phyloP scores from a whole-genome alignment of 2,329 filamentous ascomycete species.

The Juglanconis juglandina region DNA sequence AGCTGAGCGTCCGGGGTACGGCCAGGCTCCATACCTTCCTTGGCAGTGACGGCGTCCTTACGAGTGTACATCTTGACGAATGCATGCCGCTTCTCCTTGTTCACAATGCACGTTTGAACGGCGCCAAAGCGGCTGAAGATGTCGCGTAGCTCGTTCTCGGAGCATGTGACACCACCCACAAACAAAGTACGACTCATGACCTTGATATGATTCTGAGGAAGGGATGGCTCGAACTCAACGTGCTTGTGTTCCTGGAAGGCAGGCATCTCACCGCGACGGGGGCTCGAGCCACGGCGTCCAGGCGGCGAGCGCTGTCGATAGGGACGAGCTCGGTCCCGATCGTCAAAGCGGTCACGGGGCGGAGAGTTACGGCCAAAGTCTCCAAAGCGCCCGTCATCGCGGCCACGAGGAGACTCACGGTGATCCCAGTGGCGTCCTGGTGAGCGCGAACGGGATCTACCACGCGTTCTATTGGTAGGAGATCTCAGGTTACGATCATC shows the following conservation, averaged over 20 bases:
- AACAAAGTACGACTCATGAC: slow-evolving; percentile 94
- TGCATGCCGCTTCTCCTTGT: slow-evolving; percentile 95
- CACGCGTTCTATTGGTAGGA: slow-evolving; percentile 51
- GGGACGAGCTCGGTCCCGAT: slow-evolving; percentile 49
- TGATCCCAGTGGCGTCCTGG: slow-evolving; percentile 71
- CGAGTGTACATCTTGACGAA: slow-evolving; percentile 98
- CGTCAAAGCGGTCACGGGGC: slow-evolving; percentile 56
- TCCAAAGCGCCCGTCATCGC: slow-evolving; percentile 66
- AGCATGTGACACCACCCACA: slow-evolving; percentile 87
- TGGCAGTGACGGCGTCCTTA: slow-evolving; percentile 76
- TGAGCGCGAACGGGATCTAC: slow-evolving; percentile 74
- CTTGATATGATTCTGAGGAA: slow-evolving; percentile 79
- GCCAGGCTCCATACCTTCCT: slow-evolving; percentile 80
- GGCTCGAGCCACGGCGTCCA: slow-evolving; percentile 63
- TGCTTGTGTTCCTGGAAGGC: slow-evolving; percentile 59
- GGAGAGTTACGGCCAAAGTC: slow-evolving; percentile 68
- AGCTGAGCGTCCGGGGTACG: slow-evolving; percentile 70
- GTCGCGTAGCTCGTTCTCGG: slow-evolving; percentile 75
- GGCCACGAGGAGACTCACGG: slow-evolving; percentile 60
- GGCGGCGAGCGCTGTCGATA: slow-evolving; percentile 88
- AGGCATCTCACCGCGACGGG: slow-evolving; percentile 28
- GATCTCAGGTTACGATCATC: slow-evolving; percentile 63
- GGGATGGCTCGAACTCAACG: slow-evolving; percentile 71
- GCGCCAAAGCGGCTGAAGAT: slow-evolving; percentile 80
- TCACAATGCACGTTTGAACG: slow-evolving; percentile 97